Evolutionary conservation across 1,139 yeast species (phyloP), one percentile per base, ranked within the genome.

Genomic region (Pichia sp.): DNA sequence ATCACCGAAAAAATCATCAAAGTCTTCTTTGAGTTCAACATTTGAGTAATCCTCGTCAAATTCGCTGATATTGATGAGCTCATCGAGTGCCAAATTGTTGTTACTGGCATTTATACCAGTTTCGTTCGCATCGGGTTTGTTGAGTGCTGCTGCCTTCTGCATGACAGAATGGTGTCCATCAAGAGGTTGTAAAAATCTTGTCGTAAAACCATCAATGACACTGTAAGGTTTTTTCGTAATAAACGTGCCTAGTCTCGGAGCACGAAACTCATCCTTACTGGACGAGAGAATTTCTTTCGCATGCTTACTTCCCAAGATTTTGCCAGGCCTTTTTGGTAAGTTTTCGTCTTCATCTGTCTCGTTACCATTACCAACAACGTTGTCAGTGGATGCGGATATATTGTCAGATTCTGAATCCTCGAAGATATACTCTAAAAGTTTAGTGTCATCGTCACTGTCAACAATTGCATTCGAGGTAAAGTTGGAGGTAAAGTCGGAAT

Each of bases 221-320:
- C 96, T 95, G 69, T 87, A 89, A 0, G 96, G 97, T 61, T 88
- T 83, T 23, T 48, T 55, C 26, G 96, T 87, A 13, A 85, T 82
- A 96, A 98, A 93, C 1, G 96, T 85, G 0, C 97, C 98, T 54
- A 93, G 73, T 25, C 88, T 79, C 1, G 99, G 99, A 2, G 98
- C 97, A 51, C 96, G 74, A 56, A 91, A 83, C 52, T 91, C 91
- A 28, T 87, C 84, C 7, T 86, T 83, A 49, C 90, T 85, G 1
- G 95, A 85, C 8, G 96, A 85, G 21, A 93, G 76, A 12, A 93
- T 89, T 66, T 93, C 98, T 58, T 93, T 90, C 2, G 93, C 91
- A 56, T 87, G 82, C 59, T 85, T 83, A 8, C 89, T 82, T 1
- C 90, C 95, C 36, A 82, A 70, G 49, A 73, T 75, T 51, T 78